phyloP scores from a whole-genome alignment of 2,329 filamentous ascomycete genomes.

The Fusarium drepaniforme region DNA sequence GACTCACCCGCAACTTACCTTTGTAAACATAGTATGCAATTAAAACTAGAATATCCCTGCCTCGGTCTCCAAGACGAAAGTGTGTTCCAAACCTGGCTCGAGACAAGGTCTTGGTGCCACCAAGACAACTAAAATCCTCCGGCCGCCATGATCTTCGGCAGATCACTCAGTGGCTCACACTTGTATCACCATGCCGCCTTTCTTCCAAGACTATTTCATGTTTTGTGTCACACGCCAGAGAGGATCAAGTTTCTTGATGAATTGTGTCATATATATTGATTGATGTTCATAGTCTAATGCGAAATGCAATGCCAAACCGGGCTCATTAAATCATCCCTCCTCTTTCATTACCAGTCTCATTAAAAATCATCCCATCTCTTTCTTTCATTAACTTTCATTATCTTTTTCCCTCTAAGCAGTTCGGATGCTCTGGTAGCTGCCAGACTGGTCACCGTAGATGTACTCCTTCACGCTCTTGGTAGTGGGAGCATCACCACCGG shows the following conservation, averaged over 20 bases:
- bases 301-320: background rate
- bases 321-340: slow-evolving; percentile 20
- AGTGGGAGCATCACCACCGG: slow-evolving; percentile 50
- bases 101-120: background rate
- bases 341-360: slow-evolving; percentile 12
- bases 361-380: background rate
- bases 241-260: background rate
- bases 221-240: background rate
- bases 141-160: background rate
- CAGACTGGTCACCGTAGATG: slow-evolving; percentile 55
- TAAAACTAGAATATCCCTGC: background rate
- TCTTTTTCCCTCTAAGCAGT: slow-evolving; percentile 26
- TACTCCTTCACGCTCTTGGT: slow-evolving; percentile 55
- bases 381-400: background rate
- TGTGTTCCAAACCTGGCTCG: background rate
- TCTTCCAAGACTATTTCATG: background rate
- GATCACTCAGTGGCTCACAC: background rate
- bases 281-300: background rate
- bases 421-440: slow-evolving; percentile 57
- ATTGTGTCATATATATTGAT: slow-evolving; percentile 1
- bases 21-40: background rate
- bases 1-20: background rate
- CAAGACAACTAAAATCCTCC: background rate
- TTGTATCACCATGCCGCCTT: background rate
- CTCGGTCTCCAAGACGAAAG: background rate